Evolutionary conservation across 2,329 filamentous ascomycete species (phyloP).

Genomic region (Ceratocystiopsis brevicomis): DNA sequence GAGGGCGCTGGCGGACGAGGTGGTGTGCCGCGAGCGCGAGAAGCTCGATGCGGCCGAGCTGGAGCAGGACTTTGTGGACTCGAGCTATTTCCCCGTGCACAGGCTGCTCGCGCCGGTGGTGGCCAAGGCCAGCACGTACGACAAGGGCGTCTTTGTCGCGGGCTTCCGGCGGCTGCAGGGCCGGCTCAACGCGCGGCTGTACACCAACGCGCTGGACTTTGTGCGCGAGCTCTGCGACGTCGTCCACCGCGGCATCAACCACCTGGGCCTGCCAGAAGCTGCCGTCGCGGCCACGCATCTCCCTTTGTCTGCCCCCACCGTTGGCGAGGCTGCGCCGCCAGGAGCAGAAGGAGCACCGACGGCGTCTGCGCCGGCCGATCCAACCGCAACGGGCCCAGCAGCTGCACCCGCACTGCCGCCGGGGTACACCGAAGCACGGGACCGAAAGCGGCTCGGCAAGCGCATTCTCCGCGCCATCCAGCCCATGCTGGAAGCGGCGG

Average conservation of each 20-base stretch:
- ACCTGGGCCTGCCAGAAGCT: neutral
- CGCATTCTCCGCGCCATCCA: conserved; percentile 73
- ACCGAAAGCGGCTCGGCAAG: conserved; percentile 71
- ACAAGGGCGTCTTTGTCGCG: conserved; percentile 40
- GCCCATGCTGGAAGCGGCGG: conserved; percentile 54
- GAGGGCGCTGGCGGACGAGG: conserved; percentile 45
- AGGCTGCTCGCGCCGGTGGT: conserved; percentile 60
- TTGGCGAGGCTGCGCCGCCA: no score
- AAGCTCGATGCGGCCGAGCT: conserved; percentile 63
- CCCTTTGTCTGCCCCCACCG: no score
- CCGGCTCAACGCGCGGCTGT: conserved; percentile 35
- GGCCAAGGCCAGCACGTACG: conserved; percentile 54
- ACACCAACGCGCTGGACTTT: conserved; percentile 38
- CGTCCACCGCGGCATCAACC: conserved; percentile 32
- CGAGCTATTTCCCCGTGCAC: conserved; percentile 77
- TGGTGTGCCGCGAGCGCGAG: conserved; percentile 56
- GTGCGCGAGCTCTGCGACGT: conserved; percentile 35
- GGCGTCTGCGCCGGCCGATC: neutral
- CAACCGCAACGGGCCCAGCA: neutral
- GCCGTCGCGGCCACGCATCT: no score
- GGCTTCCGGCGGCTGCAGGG: conserved; percentile 30
- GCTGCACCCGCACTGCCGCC: neutral
- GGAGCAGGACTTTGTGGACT: conserved; percentile 64
- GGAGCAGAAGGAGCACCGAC: no score
- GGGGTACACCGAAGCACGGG: conserved; percentile 48